Conservation (phyloP, 139 green algal species). For the Micromonas commoda region DNA sequence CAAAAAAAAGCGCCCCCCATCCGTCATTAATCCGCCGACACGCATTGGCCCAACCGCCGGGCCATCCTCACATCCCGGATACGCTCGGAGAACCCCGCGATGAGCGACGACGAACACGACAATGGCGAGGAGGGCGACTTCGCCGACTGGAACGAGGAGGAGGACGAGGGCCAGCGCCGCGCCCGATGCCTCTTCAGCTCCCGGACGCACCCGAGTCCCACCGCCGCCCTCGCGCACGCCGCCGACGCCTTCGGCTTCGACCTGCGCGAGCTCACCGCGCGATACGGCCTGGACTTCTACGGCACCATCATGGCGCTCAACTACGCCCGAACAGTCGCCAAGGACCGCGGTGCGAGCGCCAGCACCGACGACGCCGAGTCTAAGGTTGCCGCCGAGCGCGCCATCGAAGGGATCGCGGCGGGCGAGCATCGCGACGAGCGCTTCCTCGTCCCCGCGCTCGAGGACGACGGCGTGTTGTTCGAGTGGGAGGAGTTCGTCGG, state of each 20-base stretch:
- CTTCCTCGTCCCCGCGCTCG: slow-evolving; percentile 50
- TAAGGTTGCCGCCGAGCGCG: neutral
- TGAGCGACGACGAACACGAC: slow-evolving; percentile 4
- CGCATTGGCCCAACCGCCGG: too few species aligned
- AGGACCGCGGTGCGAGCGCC: slow-evolving; percentile 45
- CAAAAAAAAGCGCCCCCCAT: too few species aligned
- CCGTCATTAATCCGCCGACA: too few species aligned
- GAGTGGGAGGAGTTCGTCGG: slow-evolving; percentile 44
- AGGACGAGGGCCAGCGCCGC: slow-evolving; percentile 42
- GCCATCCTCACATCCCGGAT: too few species aligned
- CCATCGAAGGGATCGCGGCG: slow-evolving; percentile 37
- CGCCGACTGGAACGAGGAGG: slow-evolving; percentile 45
- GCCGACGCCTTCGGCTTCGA: slow-evolving; percentile 44
- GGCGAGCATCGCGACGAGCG: slow-evolving; percentile 36
- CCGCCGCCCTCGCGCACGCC: slow-evolving; percentile 60
- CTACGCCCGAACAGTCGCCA: slow-evolving; percentile 57
- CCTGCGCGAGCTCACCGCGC: slow-evolving; percentile 21
- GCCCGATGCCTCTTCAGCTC: slow-evolving; percentile 62
- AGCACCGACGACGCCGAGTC: neutral
- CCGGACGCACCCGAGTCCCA: slow-evolving; percentile 11
- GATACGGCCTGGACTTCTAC: slow-evolving; percentile 56
- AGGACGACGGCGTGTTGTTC: slow-evolving; percentile 67
- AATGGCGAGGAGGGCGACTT: slow-evolving; percentile 36
- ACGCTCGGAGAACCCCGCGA: too few species aligned
- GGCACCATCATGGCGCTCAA: slow-evolving; percentile 72